Evolutionary conservation across 2,329 filamentous ascomycete genomes (phyloP).

Genomic region (Lasiodiplodia sp.): DNA sequence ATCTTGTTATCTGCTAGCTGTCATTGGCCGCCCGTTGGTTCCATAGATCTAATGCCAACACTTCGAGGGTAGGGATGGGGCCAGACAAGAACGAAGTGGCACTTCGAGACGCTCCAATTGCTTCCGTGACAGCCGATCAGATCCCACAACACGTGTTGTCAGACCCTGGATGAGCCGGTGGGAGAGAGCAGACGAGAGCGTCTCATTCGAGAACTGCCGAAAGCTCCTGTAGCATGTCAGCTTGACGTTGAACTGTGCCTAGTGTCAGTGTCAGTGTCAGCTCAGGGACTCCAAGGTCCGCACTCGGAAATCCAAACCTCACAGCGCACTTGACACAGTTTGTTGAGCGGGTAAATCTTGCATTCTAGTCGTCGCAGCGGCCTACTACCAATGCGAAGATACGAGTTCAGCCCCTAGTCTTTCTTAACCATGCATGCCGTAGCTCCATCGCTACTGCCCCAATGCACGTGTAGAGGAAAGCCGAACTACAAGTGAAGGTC

Average conservation of each 20-base stretch:
- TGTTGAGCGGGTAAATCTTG: slow-evolving; percentile 30
- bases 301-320: not conserved
- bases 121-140: not conserved
- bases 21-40: not conserved
- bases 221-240: slow-evolving; percentile 1
- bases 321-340: not conserved
- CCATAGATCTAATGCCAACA: not conserved
- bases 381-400: slow-evolving; percentile 30
- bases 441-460: slow-evolving; percentile 24
- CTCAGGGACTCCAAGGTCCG: too few relatives aligned
- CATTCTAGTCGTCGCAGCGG: slow-evolving; percentile 30
- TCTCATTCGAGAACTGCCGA: slow-evolving; percentile 3
- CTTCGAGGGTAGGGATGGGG: not conserved
- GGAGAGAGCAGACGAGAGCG: not conserved
- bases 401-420: slow-evolving; percentile 28
- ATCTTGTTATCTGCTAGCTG: slow-evolving; percentile 7
- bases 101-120: not conserved
- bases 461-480: slow-evolving; percentile 21
- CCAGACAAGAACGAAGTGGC: not conserved
- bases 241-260: not conserved
- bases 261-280: too few relatives aligned
- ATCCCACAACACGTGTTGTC: not conserved
- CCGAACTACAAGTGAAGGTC: slow-evolving; percentile 66
- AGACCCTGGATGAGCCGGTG: not conserved
- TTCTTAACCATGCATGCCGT: slow-evolving; percentile 26